Percentiles rank a stretch among this genome's conserved stretches.
Conservation (phyloP, 2,329 filamentous ascomycete species). For the Penicillium sp. region DNA sequence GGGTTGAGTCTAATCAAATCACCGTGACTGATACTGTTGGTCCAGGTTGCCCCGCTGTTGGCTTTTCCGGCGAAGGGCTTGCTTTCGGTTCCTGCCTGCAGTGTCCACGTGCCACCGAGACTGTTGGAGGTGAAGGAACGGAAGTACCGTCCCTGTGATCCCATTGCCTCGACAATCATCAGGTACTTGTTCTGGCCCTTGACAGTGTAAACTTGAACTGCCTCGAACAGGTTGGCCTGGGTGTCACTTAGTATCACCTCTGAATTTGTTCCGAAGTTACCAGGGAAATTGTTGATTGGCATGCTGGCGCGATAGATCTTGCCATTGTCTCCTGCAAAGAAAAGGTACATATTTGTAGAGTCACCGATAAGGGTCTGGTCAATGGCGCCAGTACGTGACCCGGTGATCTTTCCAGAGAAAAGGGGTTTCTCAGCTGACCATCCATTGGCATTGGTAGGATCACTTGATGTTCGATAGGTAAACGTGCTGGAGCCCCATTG, state of each 20-base stretch:
- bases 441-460: conserved; percentile 57
- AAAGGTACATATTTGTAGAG: conserved; percentile 61
- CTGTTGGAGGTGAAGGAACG: conserved; percentile 62
- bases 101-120: conserved; percentile 57
- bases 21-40: conserved; percentile 65
- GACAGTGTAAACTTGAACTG: conserved; percentile 64
- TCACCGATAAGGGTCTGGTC: conserved; percentile 66
- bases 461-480: conserved; percentile 58
- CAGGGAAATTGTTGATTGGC: conserved; percentile 62
- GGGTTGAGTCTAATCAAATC: conserved; percentile 56
- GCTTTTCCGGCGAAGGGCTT: conserved; percentile 63
- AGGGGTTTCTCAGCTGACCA: conserved; percentile 57
- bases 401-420: conserved; percentile 55
- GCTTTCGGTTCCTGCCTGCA: conserved; percentile 55
- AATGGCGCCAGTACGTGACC: conserved; percentile 55
- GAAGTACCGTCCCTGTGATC: conserved; percentile 60
- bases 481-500: conserved; percentile 63
- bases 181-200: conserved; percentile 57
- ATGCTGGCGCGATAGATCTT: conserved; percentile 64
- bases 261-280: conserved; percentile 54
- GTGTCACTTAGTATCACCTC: conserved; percentile 54
- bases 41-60: conserved; percentile 64
- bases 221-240: conserved; percentile 61
- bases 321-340: conserved; percentile 67
- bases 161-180: conserved; percentile 65